phyloP scores from a whole-genome alignment of 768 basidiomycete genomes.

The Lactarius psammicola region DNA sequence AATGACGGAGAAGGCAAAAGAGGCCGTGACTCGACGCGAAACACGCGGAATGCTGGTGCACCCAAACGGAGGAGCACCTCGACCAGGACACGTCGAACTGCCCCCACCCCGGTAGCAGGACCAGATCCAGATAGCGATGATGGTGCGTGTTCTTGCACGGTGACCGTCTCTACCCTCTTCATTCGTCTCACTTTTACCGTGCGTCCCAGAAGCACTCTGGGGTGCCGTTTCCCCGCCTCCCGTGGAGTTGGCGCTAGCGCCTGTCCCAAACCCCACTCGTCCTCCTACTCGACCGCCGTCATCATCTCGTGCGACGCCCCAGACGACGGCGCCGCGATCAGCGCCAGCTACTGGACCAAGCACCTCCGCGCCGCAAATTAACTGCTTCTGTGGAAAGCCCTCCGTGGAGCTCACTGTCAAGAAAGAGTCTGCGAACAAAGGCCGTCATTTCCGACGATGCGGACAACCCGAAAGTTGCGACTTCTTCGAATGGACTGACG shows the following conservation, averaged over 20 bases:
- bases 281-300: background rate
- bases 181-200: background rate
- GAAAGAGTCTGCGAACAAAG: slow-evolving; percentile 73
- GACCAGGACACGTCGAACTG: slow-evolving; percentile 7
- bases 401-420: slow-evolving; percentile 51
- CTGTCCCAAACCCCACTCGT: background rate
- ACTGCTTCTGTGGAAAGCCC: slow-evolving; percentile 58
- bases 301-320: background rate
- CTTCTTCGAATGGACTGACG: slow-evolving; percentile 53
- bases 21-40: slow-evolving; percentile 25
- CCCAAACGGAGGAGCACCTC: slow-evolving; percentile 30
- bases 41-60: slow-evolving; percentile 27
- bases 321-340: slow-evolving; percentile 4
- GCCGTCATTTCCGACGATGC: slow-evolving; percentile 79
- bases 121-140: slow-evolving; percentile 21
- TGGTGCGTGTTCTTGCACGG: slow-evolving; percentile 6
- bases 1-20: slow-evolving; percentile 31
- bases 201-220: slow-evolving; percentile 24
- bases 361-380: slow-evolving; percentile 23
- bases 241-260: background rate
- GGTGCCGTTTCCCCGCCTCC: slow-evolving; percentile 17
- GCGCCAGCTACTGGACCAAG: background rate
- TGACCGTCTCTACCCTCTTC: background rate
- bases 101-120: background rate
- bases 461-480: slow-evolving; percentile 51